Percentiles rank a stretch among this genome's conserved stretches.
Evolutionary conservation across 345 rosid genomes (phyloP).

Genomic region (Eucalyptus regnans): DNA sequence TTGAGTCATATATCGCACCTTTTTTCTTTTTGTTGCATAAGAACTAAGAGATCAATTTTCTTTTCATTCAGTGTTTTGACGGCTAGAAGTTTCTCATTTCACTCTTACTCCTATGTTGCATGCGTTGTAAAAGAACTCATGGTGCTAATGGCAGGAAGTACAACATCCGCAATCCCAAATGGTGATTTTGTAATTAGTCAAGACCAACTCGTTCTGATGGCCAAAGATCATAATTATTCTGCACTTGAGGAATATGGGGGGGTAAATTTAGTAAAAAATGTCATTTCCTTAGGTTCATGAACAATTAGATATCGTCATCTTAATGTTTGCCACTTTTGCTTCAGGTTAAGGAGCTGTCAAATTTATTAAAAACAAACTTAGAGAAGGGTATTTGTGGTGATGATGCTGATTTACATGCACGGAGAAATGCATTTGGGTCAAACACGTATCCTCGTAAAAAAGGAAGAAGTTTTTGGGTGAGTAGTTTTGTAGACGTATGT

Average conservation of each 20-base stretch:
- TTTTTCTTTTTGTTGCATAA: background rate
- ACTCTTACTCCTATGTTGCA: background rate
- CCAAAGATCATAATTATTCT: slow-evolving; percentile 61
- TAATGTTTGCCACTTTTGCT: background rate
- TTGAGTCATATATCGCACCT: background rate
- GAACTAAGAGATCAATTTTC: background rate
- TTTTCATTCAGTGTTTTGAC: background rate
- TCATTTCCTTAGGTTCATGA: background rate
- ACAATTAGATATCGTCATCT: background rate
- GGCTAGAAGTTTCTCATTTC: background rate
- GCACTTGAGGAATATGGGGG: slow-evolving; percentile 69
- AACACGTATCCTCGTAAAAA: slow-evolving; percentile 88
- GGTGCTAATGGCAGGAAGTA: slow-evolving; percentile 16
- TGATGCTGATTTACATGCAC: slow-evolving; percentile 51
- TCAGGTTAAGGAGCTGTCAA: slow-evolving; percentile 65
- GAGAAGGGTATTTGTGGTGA: slow-evolving; percentile 69
- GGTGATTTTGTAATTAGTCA: slow-evolving; percentile 63
- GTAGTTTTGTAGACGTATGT: background rate
- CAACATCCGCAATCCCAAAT: slow-evolving; percentile 14
- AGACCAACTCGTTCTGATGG: slow-evolving; percentile 56
- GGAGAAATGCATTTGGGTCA: slow-evolving; percentile 67
- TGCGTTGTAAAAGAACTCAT: background rate
- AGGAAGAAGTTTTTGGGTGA: slow-evolving; percentile 90
- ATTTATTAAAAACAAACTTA: slow-evolving; percentile 55
- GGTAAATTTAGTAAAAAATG: slow-evolving; percentile 7